Evolutionary conservation across 1,284 basidiomycete genomes (phyloP).

Genomic region (Irpex lacteus): DNA sequence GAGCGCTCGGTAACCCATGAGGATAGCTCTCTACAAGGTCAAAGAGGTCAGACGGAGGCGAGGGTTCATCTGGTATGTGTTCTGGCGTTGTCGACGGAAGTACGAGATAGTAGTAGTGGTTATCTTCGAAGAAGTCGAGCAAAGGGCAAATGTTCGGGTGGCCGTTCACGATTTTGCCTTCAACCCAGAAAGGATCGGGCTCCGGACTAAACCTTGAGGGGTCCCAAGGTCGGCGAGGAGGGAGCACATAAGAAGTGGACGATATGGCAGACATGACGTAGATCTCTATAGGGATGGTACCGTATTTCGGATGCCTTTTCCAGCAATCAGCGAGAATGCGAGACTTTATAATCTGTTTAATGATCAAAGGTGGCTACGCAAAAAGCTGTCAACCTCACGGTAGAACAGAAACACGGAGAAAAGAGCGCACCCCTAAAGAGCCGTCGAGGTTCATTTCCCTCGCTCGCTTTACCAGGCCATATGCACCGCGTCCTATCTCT

Average conservation of each 20-base stretch:
- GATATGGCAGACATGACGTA: conserved; percentile 94
- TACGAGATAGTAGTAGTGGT: conserved; percentile 93
- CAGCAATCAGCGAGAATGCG: conserved; percentile 98
- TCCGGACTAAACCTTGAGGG: conserved; percentile 46
- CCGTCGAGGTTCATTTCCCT: conserved; percentile 78
- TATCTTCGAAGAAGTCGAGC: conserved; percentile 97
- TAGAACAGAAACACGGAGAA: not conserved
- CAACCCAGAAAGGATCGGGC: conserved; percentile 51
- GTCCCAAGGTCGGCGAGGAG: conserved; percentile 78
- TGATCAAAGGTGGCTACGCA: conserved; percentile 70
- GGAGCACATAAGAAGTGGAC: conserved; percentile 70
- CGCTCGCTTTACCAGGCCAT: conserved; percentile 92
- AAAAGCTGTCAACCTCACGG: conserved; percentile 6
- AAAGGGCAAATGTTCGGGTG: conserved; percentile 94
- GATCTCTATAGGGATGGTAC: conserved; percentile 98
- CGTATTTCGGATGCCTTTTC: conserved; percentile 94
- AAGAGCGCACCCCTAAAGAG: conserved; percentile 74
- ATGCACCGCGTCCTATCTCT: conserved; percentile 94
- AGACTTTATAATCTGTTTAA: conserved; percentile 98
- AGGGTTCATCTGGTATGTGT: conserved; percentile 44
- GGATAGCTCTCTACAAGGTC: conserved; percentile 93
- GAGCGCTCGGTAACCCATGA: conserved; percentile 74
- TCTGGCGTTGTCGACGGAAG: conserved; percentile 70
- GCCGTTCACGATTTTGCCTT: conserved; percentile 70
- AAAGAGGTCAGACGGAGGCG: conserved; percentile 82